These are phyloP conservation scores for Tylopilus sp. DNA, from an alignment of 768 basidiomycete species.

Conservation along the genomic window DNA sequence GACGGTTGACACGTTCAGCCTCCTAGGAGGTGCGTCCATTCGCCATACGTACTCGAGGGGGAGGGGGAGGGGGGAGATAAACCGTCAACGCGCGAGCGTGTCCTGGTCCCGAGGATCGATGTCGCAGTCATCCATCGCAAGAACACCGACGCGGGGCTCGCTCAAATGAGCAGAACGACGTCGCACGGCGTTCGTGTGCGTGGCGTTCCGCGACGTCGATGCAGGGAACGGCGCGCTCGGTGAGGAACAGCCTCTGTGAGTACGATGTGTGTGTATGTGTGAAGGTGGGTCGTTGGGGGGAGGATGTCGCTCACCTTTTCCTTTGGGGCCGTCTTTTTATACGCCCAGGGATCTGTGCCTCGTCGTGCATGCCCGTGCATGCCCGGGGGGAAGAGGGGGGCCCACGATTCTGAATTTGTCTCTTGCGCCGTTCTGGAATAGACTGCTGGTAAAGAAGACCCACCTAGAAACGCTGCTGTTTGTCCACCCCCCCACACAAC, in stretches of 20 bases:
- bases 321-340: slow-evolving; percentile 16
- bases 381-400: no score
- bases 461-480: neutral
- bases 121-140: slow-evolving; percentile 81
- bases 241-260: slow-evolving; percentile 7
- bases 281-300: slow-evolving; percentile 3
- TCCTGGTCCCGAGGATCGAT: slow-evolving; percentile 41
- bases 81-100: slow-evolving; percentile 15
- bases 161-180: slow-evolving; percentile 25
- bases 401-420: neutral
- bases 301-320: slow-evolving; percentile 14
- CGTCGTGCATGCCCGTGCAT: slow-evolving; percentile 4
- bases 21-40: no score
- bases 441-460: slow-evolving; percentile 7
- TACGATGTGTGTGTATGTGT: no score
- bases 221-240: slow-evolving; percentile 27
- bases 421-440: slow-evolving; percentile 1
- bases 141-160: slow-evolving; percentile 37
- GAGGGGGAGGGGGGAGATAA: no score
- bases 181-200: slow-evolving; percentile 29
- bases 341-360: neutral
- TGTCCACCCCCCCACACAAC: neutral
- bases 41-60: no score
- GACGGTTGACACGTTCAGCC: no score
- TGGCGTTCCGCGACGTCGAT: slow-evolving; percentile 31